Evolutionary conservation across 2,329 filamentous ascomycete species (phyloP).

Genomic region (Cladosporium sp.): DNA sequence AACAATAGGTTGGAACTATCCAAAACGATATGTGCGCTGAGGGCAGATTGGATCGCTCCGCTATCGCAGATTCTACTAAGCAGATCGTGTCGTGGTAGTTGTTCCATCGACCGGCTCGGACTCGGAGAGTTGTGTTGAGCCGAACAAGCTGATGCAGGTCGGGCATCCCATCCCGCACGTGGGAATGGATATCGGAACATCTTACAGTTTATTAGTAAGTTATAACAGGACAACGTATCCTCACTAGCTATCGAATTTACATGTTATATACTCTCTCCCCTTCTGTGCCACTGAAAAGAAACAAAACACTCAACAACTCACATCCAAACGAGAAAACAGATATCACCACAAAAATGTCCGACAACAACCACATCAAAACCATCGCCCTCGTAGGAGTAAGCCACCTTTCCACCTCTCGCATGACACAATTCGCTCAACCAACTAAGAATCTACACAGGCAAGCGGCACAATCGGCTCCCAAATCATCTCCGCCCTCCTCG

Average conservation of each 20-base stretch:
- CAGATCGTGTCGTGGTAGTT: background rate
- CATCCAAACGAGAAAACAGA: background rate
- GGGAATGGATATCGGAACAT: background rate
- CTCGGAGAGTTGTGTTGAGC: conserved; percentile 1
- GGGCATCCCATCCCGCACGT: background rate
- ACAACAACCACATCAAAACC: conserved; percentile 33
- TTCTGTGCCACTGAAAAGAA: background rate
- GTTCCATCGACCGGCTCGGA: background rate
- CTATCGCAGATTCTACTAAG: background rate
- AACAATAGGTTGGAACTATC: background rate
- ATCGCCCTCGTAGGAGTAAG: conserved; percentile 41
- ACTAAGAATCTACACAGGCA: conserved; percentile 20
- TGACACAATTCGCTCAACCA: background rate
- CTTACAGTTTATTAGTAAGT: background rate
- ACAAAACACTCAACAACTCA: background rate
- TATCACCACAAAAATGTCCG: background rate
- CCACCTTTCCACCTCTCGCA: background rate
- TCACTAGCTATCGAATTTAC: background rate
- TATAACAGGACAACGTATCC: background rate
- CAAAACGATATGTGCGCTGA: no score
- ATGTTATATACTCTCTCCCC: background rate
- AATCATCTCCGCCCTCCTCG: conserved; percentile 36
- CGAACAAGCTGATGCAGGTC: conserved; percentile 1
- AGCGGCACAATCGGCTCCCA: conserved; percentile 37
- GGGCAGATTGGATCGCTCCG: no score